A percentile compares a stretch with the other conserved stretches of the same genome.
These are phyloP conservation scores for Filosporella fistucella DNA, from an alignment of 495 filamentous ascomycete species.

Conservation along the genomic window DNA sequence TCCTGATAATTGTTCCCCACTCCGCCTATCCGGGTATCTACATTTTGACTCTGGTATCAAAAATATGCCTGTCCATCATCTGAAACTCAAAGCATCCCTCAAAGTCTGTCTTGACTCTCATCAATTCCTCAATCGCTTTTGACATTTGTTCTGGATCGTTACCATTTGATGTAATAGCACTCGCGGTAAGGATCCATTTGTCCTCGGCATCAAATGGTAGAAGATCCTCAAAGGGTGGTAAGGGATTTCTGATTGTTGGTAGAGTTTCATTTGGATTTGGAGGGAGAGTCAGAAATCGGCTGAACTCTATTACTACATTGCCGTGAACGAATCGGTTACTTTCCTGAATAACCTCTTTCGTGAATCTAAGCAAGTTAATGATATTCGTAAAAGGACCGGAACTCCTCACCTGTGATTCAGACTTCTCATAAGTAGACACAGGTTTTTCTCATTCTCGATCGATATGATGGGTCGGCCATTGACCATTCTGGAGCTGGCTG, in stretches of 20 bases:
- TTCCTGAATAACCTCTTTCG: constrained; percentile 15
- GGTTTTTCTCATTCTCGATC: constrained; percentile 17
- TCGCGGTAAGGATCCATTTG: constrained; percentile 23
- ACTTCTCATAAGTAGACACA: constrained; percentile 10
- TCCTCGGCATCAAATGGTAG: constrained; percentile 18
- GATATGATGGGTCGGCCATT: constrained; percentile 14
- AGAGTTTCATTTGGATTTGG: background rate
- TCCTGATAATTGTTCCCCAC: too few species aligned
- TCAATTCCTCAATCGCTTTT: constrained; percentile 17
- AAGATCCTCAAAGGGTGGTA: constrained; percentile 14
- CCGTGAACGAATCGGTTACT: constrained; percentile 17
- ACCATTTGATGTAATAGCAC: constrained; percentile 7
- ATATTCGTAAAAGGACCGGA: background rate
- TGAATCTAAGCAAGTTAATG: constrained; percentile 8
- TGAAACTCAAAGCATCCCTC: constrained; percentile 20
- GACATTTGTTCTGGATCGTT: constrained; percentile 15
- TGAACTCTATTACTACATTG: constrained; percentile 18
- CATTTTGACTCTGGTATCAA: constrained; percentile 24
- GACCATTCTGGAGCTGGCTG: constrained; percentile 9
- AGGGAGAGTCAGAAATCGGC: constrained; percentile 9
- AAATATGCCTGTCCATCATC: constrained; percentile 14
- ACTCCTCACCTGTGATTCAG: constrained; percentile 14
- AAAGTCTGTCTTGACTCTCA: constrained; percentile 16
- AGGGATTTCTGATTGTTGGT: background rate
- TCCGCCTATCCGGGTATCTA: too few species aligned